These are phyloP conservation scores for Lachancea waltii DNA, from an alignment of 805 yeast genomes.

Conservation along the genomic window DNA sequence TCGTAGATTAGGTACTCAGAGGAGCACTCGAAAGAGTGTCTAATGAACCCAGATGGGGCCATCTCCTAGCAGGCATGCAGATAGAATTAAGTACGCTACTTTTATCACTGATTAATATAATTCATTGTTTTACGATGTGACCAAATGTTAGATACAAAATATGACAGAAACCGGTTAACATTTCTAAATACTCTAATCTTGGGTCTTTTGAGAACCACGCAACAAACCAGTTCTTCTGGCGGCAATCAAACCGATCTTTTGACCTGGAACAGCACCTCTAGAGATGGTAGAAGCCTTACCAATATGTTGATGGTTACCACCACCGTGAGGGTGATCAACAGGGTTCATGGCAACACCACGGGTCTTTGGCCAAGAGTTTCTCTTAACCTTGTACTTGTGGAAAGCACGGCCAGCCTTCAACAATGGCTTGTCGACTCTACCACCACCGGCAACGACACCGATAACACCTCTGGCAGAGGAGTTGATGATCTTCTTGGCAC, in stretches of 20 bases:
- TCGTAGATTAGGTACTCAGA: too few relatives aligned
- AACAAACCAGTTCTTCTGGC: slow-evolving; percentile 99
- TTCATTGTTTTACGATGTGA: slow-evolving; percentile 1
- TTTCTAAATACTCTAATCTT: slow-evolving; percentile 46
- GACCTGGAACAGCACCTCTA: slow-evolving; percentile 99
- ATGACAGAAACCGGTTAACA: slow-evolving; percentile 16
- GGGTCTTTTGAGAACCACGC: slow-evolving; percentile 97
- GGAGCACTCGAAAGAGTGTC: too few relatives aligned
- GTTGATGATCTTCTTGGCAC: slow-evolving; percentile 94
- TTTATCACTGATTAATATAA: slow-evolving; percentile 3
- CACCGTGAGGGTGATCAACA: slow-evolving; percentile 99
- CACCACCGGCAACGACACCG: slow-evolving; percentile 99
- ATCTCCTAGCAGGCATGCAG: too few relatives aligned
- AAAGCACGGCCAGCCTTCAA: slow-evolving; percentile 99
- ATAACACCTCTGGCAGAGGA: slow-evolving; percentile 98
- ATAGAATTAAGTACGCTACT: too few relatives aligned
- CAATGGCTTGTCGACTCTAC: slow-evolving; percentile 99
- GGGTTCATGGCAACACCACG: slow-evolving; percentile 99
- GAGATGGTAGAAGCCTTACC: slow-evolving; percentile 99
- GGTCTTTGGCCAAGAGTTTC: slow-evolving; percentile 99
- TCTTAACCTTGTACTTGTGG: slow-evolving; percentile 99
- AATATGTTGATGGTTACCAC: slow-evolving; percentile 99
- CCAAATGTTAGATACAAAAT: slow-evolving; percentile 11
- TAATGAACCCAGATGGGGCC: too few relatives aligned
- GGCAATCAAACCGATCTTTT: slow-evolving; percentile 99